These are phyloP conservation scores for Brassica carinata DNA, from an alignment of 345 rosid genomes.

Conservation along the genomic window DNA sequence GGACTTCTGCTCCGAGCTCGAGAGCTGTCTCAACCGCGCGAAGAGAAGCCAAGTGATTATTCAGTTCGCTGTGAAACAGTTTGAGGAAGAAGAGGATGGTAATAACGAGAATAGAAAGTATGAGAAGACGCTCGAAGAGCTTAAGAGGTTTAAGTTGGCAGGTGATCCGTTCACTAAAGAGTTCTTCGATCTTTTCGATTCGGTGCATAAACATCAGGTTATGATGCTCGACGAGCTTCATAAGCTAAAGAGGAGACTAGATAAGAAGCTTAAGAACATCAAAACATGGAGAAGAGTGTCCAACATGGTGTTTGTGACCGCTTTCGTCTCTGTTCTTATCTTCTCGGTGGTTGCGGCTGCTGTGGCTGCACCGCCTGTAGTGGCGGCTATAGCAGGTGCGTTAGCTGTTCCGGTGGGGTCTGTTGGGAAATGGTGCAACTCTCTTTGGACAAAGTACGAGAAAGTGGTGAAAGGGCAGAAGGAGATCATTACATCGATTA, in stretches of 20 bases:
- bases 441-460: slow-evolving; percentile 65
- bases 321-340: slow-evolving; percentile 69
- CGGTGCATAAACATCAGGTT: slow-evolving; percentile 55
- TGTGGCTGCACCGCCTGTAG: slow-evolving; percentile 71
- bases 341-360: slow-evolving; percentile 93
- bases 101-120: slow-evolving; percentile 40
- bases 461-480: slow-evolving; percentile 58
- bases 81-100: slow-evolving; percentile 51
- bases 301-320: slow-evolving; percentile 68
- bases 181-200: slow-evolving; percentile 56
- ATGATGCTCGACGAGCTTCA: slow-evolving; percentile 56
- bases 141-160: slow-evolving; percentile 59
- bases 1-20: slow-evolving; percentile 79
- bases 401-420: slow-evolving; percentile 69
- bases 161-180: slow-evolving; percentile 76
- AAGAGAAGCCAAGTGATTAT: slow-evolving; percentile 67
- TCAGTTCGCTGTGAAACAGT: slow-evolving; percentile 62
- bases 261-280: slow-evolving; percentile 59
- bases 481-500: slow-evolving; percentile 52
- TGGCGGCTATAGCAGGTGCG: slow-evolving; percentile 70
- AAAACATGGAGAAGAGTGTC: slow-evolving; percentile 81
- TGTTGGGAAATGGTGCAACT: slow-evolving; percentile 76
- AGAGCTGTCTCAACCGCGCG: slow-evolving; percentile 66
- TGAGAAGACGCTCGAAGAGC: slow-evolving; percentile 65
- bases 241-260: slow-evolving; percentile 56